Evolutionary conservation across 768 basidiomycete genomes (phyloP), one percentile per base, ranked within the genome.

Genomic region (Suillus subaureus): DNA sequence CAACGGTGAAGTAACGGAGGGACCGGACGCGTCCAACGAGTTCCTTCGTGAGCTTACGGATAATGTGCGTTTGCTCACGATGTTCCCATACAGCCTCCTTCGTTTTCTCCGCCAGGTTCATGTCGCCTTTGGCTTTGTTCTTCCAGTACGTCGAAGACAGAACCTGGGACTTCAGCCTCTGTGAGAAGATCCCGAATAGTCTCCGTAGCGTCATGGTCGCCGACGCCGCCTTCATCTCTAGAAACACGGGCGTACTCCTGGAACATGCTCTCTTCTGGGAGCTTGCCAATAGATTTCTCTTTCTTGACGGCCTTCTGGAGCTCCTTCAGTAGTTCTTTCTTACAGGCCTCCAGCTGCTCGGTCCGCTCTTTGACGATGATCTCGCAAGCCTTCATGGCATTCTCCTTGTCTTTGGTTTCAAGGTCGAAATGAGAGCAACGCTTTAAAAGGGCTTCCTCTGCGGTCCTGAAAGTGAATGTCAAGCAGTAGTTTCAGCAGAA

Each of bases 351-450:
- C 56, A 94, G 81, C 71, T 98, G 95, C 61, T 83, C 83, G 63
- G 86, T 85, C 45, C 96, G 92, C 70, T 94, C 92, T 66, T 85
- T 77, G 65, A 96, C 91, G 68, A 98, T 97, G 70, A 94, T 87
- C 68, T 98, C 93, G 76, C 96, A 97, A 4, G 96, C 94, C 71
- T 91, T 91, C 86, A 93, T 90, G 0, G 96, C 95, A 68, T 96
- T 86, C 66, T 85, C 85, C 64, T 80, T 81, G 39, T 82, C 84
- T 67, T 84, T 87, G n/a, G 85, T 86, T 63, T 94, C 92, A 40
- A 96, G 82, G 69, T 95, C 93, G 76, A 97, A 98, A 74, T 97
- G 96, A 6, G 96, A 96, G 74, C 95, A 97, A 45, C 96, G 91
- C 74, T 98, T 98, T 65, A 98, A 83, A 13, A 98, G 84, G 2